Conservation (phyloP, 495 filamentous ascomycete genomes). For the Tuber calosporum region DNA sequence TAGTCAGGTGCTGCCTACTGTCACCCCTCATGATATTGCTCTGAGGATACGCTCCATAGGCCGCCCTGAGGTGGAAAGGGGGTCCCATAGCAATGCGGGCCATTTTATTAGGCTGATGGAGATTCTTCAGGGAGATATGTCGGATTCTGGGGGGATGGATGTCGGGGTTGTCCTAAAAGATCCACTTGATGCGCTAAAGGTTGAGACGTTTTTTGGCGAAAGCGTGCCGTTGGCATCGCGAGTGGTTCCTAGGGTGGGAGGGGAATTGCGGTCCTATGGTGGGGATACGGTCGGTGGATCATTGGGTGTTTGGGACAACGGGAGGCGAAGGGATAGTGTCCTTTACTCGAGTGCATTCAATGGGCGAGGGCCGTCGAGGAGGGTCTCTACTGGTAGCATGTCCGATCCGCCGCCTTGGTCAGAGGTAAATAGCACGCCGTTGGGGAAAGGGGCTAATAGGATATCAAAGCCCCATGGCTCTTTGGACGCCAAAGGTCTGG, state of each 20-base stretch:
- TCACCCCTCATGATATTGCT: neutral
- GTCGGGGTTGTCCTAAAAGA: neutral
- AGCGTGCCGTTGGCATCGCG: neutral
- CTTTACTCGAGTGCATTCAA: neutral
- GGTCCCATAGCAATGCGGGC: neutral
- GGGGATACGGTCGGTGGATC: neutral
- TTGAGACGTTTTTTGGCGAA: neutral
- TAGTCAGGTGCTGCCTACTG: neutral
- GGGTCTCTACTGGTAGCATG: neutral
- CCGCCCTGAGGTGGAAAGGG: neutral
- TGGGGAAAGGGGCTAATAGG: neutral
- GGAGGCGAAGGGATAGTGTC: neutral
- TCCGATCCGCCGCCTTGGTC: neutral
- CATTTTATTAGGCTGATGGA: neutral
- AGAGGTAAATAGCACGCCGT: neutral
- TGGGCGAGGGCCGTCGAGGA: neutral
- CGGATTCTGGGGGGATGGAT: neutral
- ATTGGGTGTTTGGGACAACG: neutral
- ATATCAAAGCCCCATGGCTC: neutral
- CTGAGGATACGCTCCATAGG: neutral
- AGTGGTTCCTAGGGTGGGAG: neutral
- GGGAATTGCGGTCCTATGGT: neutral
- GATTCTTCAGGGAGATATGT: neutral
- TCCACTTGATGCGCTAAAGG: neutral
- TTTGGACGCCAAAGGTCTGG: neutral